Conservation (phyloP, 2,329 filamentous ascomycete genomes). For the Ophiostoma australiae region DNA sequence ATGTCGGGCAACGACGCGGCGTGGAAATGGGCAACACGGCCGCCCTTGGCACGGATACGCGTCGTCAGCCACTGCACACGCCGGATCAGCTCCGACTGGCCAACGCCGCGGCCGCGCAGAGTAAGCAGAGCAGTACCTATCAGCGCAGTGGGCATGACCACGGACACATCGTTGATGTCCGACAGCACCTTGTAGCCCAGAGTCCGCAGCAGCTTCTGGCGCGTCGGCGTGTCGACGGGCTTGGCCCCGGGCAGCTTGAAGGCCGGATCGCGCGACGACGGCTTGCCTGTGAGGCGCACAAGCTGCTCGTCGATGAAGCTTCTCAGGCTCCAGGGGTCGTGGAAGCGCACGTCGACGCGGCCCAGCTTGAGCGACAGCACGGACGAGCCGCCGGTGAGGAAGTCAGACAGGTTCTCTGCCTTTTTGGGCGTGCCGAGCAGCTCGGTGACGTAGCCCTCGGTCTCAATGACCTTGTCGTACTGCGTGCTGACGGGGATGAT, state of each 20-base stretch:
- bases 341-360: conserved; percentile 89
- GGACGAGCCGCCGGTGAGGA: conserved; percentile 77
- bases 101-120: conserved; percentile 83
- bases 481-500: conserved; percentile 96
- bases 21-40: conserved; percentile 89
- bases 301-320: conserved; percentile 77
- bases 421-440: conserved; percentile 90
- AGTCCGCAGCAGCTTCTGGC: conserved; percentile 72
- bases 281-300: conserved; percentile 49
- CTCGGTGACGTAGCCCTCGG: conserved; percentile 92
- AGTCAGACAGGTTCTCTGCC: conserved; percentile 87
- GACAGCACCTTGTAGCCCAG: conserved; percentile 88
- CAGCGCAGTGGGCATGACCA: conserved; percentile 95
- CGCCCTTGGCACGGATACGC: conserved; percentile 77
- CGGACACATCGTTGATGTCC: conserved; percentile 92
- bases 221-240: conserved; percentile 48
- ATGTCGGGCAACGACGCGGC: conserved; percentile 73
- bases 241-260: conserved; percentile 46
- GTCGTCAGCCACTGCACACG: conserved; percentile 86
- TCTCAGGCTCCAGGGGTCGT: conserved; percentile 89
- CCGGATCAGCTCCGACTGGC: conserved; percentile 76
- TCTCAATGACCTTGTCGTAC: conserved; percentile 98
- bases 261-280: conserved; percentile 39
- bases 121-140: conserved; percentile 93
- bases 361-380: conserved; percentile 85